Evolutionary conservation across 352 stramenopile species (phyloP), one percentile per base, ranked within the genome.

Genomic region (Phytophthora tubulina): DNA sequence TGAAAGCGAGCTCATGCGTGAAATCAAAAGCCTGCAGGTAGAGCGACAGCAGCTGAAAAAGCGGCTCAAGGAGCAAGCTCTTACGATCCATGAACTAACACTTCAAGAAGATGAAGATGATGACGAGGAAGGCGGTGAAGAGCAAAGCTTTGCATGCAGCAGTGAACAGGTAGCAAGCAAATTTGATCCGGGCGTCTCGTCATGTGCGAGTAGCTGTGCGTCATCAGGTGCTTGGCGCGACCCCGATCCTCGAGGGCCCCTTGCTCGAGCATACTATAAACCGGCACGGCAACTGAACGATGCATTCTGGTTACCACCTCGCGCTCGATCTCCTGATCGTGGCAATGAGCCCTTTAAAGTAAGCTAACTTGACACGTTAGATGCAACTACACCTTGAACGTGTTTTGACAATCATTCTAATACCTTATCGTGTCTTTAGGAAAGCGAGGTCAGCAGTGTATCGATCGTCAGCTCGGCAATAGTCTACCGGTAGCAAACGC

Each of bases 41-140:
- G 81, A 92, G 45, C 73, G 75, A 35, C 46, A 66, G 5, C 84
- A 81, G 60, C 67, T 92, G 21, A 80, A 79, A 51, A 74, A 70
- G 27, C 72, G 68, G 11, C 36, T 94, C 1, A 70, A 90, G 13
- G 83, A 92, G 30, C 81, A 91, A 66, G 85, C 86, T 4, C 59
- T 92, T 38, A 94, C 86, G 8, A 92, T 94, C 59, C 86, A 94
- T 42, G 86, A 94, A 59, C 76, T 94, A 30, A 94, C 86, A 2
- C 69, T 94, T 6, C 83, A 94, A 73, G 86, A 92, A 55, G 86
- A 93, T 17, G 73, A 84, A 9, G 62, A 82, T 10, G 72, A 74
- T 1, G 76, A 79, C 4, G 66, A 80, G 0, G 67, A 74, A 3
- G 72, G 35, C 9, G 67, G 69, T 11, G 53, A 62, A 45, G 58